Evolutionary conservation across 768 basidiomycete genomes (phyloP).

Genomic region (Phaffia australis): DNA sequence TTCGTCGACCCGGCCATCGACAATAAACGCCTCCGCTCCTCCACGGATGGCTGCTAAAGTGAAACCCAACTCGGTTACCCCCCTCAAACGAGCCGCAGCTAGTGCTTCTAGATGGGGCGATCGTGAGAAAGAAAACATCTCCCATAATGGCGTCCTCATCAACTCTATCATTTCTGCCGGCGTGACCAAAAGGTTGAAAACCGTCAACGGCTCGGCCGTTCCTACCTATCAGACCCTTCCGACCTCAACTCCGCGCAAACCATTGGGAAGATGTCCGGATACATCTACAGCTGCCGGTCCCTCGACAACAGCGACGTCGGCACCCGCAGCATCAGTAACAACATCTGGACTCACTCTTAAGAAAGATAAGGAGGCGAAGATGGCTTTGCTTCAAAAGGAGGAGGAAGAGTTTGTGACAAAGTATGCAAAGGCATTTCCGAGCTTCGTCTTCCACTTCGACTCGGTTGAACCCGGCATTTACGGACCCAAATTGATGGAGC

Average conservation of each 20-base stretch:
- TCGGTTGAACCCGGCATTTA: slow-evolving; percentile 45
- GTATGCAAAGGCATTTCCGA: slow-evolving; percentile 74
- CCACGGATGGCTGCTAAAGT: no score
- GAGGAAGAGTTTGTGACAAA: slow-evolving; percentile 66
- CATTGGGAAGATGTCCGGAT: neutral
- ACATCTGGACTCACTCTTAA: neutral
- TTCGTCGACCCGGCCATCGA: no score
- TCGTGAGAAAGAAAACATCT: neutral
- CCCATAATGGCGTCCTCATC: neutral
- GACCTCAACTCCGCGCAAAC: slow-evolving; percentile 3
- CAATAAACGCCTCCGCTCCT: no score
- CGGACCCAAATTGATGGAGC: slow-evolving; percentile 49
- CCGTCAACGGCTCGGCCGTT: slow-evolving; percentile 1
- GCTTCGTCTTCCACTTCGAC: slow-evolving; percentile 78
- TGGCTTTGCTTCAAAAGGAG: slow-evolving; percentile 18
- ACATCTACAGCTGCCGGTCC: neutral
- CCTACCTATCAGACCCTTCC: slow-evolving; percentile 1
- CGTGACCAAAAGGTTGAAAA: slow-evolving; percentile 1
- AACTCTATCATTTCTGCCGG: neutral
- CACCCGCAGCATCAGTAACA: neutral
- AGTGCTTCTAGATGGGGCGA: neutral
- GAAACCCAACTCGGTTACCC: slow-evolving; percentile 10
- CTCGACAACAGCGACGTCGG: neutral
- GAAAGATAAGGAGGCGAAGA: slow-evolving; percentile 26
- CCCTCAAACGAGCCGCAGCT: slow-evolving; percentile 9